Evolutionary conservation across 148 eudicot genomes (phyloP).

Genomic region (Silene uniflora): DNA sequence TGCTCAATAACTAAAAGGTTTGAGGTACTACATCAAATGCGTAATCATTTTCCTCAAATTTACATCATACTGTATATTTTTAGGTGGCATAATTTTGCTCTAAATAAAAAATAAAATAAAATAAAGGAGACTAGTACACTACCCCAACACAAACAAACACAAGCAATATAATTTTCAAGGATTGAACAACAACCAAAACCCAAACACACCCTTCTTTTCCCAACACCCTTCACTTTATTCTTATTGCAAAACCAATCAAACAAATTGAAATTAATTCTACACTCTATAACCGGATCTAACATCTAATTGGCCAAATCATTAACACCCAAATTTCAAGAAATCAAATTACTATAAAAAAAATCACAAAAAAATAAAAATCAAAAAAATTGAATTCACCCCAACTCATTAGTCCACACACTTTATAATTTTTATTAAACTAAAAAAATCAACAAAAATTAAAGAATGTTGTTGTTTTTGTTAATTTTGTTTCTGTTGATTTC

Average conservation of each 20-base stretch:
- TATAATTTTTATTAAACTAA: background rate
- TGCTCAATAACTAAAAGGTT: no score
- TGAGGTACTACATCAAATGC: no score
- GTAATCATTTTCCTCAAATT: no score
- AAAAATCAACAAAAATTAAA: conserved; percentile 1
- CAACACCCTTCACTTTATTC: background rate
- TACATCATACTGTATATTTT: no score
- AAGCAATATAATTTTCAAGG: background rate
- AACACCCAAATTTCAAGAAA: background rate
- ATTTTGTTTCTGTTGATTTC: conserved; percentile 11
- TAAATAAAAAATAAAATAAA: no score
- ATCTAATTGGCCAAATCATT: background rate
- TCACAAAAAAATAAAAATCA: background rate
- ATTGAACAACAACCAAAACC: background rate
- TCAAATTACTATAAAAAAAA: background rate
- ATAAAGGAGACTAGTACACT: background rate
- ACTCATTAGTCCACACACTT: conserved; percentile 14
- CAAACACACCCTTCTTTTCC: background rate
- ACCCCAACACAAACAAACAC: conserved; percentile 1
- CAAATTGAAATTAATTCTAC: background rate
- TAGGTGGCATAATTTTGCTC: no score
- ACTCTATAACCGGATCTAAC: background rate
- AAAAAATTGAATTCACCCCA: background rate
- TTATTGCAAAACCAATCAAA: background rate
- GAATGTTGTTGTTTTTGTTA: conserved; percentile 7